Evolutionary conservation across 2,329 filamentous ascomycete genomes (phyloP).

Genomic region (Alternaria atra): DNA sequence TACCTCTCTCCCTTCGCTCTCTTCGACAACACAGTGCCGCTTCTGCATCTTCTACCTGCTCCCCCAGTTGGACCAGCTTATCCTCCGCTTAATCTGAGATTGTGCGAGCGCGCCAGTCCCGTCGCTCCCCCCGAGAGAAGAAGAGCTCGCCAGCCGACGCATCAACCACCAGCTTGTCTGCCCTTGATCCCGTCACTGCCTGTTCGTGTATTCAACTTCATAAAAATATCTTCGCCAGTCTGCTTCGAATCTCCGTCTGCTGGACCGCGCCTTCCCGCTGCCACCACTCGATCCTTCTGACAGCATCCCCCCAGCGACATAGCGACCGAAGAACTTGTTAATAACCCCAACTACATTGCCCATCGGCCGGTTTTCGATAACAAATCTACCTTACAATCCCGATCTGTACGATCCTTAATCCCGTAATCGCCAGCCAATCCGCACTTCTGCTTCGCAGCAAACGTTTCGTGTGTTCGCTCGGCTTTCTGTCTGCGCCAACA

Average conservation of each 20-base stretch:
- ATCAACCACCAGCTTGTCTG: conserved; percentile 24
- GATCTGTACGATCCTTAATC: conserved; percentile 54
- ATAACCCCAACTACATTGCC: conserved; percentile 50
- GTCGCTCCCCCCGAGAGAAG: conserved; percentile 45
- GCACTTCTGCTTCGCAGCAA: conserved; percentile 34
- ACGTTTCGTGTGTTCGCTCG: conserved; percentile 29
- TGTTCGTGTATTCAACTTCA: conserved; percentile 36
- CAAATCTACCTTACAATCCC: conserved; percentile 37
- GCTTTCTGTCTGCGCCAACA: conserved; percentile 25
- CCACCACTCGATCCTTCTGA: conserved; percentile 28
- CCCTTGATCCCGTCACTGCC: conserved; percentile 37
- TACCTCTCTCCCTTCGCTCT: conserved; percentile 20
- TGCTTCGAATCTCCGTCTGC: conserved; percentile 3
- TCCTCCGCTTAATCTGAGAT: conserved; percentile 38
- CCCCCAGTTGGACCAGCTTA: conserved; percentile 44
- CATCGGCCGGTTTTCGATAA: conserved; percentile 49
- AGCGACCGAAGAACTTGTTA: conserved; percentile 43
- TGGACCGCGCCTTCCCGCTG: conserved; percentile 26
- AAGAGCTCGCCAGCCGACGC: conserved; percentile 40
- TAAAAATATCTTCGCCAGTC: conserved; percentile 26
- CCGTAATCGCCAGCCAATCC: conserved; percentile 44
- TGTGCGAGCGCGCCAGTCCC: conserved; percentile 49
- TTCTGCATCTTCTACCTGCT: conserved; percentile 51
- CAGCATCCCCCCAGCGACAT: conserved; percentile 18
- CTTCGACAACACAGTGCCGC: conserved; percentile 41